Percentiles rank a stretch among this genome's conserved stretches.
phyloP scores from a whole-genome alignment of 768 basidiomycete genomes.

The Chiua virens region DNA sequence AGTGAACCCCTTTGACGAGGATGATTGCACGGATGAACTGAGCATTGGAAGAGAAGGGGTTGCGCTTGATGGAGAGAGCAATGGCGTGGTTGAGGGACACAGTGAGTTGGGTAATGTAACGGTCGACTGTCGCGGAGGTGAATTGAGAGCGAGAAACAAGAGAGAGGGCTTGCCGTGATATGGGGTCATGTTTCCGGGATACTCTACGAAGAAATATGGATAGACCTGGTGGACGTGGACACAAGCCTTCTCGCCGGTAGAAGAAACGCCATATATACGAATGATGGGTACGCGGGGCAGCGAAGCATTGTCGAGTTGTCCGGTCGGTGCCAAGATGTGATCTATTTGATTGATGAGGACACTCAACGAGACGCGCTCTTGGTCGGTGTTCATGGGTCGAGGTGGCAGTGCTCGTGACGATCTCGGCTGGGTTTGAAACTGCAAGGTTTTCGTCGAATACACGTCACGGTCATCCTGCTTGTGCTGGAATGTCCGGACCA shows the following conservation, averaged over 20 bases:
- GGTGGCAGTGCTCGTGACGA: not conserved
- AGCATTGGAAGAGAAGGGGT: conserved; percentile 56
- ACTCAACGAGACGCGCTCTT: conserved; percentile 31
- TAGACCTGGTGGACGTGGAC: conserved; percentile 92
- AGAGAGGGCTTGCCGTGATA: conserved; percentile 50
- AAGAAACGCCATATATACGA: conserved; percentile 84
- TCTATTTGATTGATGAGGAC: conserved; percentile 63
- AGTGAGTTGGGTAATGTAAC: conserved; percentile 66
- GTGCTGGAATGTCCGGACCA: conserved; percentile 17
- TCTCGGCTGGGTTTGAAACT: too few relatives aligned
- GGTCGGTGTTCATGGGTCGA: not conserved
- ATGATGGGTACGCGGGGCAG: conserved; percentile 76
- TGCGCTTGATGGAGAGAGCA: conserved; percentile 74
- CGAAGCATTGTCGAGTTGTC: conserved; percentile 59
- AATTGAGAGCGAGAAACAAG: not conserved
- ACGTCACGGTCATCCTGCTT: too few relatives aligned
- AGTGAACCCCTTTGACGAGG: conserved; percentile 91
- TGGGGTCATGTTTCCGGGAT: conserved; percentile 63
- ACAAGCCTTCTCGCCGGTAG: conserved; percentile 74
- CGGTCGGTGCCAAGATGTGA: conserved; percentile 55
- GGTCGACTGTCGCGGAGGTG: conserved; percentile 54
- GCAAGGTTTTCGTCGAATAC: too few relatives aligned
- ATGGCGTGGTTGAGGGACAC: conserved; percentile 85
- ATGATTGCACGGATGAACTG: conserved; percentile 73
- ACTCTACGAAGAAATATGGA: conserved; percentile 92